Conservation (phyloP, 2,329 filamentous ascomycete genomes). For the Aureobasidium lini region DNA sequence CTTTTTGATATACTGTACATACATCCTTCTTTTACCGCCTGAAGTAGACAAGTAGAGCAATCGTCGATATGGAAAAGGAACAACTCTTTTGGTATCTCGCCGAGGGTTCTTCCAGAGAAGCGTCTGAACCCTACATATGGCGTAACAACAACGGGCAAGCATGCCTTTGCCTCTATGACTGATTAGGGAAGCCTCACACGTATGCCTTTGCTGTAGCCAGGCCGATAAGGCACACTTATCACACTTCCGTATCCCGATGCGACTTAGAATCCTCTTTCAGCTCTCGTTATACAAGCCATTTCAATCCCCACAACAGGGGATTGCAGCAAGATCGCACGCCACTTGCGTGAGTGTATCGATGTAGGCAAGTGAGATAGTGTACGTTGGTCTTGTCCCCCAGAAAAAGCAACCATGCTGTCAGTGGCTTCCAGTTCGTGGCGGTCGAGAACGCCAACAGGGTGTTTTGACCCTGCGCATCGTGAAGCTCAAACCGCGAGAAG, state of each 20-base stretch:
- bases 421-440: not conserved
- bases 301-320: not conserved
- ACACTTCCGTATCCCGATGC: not conserved
- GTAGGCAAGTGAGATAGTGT: not conserved
- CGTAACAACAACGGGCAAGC: not conserved
- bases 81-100: no score
- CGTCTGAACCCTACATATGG: not conserved
- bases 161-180: not conserved
- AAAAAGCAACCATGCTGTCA: not conserved
- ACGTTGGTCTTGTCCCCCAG: not conserved
- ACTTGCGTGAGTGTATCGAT: conserved; percentile 2
- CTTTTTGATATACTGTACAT: no score
- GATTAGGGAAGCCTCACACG: not conserved
- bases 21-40: no score
- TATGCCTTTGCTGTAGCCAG: not conserved
- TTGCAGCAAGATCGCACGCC: not conserved
- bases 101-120: not conserved
- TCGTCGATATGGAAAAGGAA: not conserved
- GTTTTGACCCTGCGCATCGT: not conserved
- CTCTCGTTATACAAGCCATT: not conserved
- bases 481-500: not conserved
- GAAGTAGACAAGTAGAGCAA: not conserved
- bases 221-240: not conserved
- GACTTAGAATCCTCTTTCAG: conserved; percentile 2
- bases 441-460: not conserved